Conservation (phyloP, 352 stramenopile genomes). For the Phytophthora nicotianae region DNA sequence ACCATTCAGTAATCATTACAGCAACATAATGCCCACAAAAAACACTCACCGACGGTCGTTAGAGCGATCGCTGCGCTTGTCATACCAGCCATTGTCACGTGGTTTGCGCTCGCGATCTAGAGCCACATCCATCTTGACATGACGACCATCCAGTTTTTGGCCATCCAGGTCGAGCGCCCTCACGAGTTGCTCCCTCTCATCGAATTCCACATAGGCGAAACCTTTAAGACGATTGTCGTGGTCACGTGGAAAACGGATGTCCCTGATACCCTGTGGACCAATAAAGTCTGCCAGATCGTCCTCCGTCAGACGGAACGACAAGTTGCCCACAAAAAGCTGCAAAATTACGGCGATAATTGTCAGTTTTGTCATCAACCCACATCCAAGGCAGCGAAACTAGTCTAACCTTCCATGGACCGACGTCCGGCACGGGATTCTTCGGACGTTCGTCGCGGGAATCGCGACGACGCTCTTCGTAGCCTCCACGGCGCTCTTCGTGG, state of each 20-base stretch:
- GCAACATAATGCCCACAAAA: not conserved
- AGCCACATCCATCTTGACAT: constrained; percentile 76
- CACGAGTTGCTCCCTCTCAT: constrained; percentile 66
- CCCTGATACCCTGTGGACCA: constrained; percentile 52
- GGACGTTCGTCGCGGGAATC: constrained; percentile 52
- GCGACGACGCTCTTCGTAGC: constrained; percentile 51
- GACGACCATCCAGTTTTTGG: constrained; percentile 39
- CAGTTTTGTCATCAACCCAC: not conserved
- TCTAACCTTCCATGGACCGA: constrained; percentile 77
- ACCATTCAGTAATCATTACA: constrained; percentile 10
- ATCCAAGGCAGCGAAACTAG: not conserved
- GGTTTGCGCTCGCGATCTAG: constrained; percentile 57
- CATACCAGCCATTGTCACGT: constrained; percentile 52
- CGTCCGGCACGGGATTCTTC: constrained; percentile 82
- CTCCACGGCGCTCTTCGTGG: constrained; percentile 30
- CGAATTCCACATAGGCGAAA: constrained; percentile 89
- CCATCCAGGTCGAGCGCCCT: constrained; percentile 68
- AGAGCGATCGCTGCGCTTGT: constrained; percentile 60
- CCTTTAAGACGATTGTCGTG: constrained; percentile 73
- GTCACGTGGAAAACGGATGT: constrained; percentile 80
- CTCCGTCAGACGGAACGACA: constrained; percentile 72
- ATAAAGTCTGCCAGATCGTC: constrained; percentile 79
- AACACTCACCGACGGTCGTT: constrained; percentile 39
- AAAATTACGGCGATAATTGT: not conserved
- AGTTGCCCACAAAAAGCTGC: constrained; percentile 83